Evolutionary conservation across 305 asterid genomes (phyloP), one percentile per base, ranked within the genome.

Genomic region (Petunia hybrid): DNA sequence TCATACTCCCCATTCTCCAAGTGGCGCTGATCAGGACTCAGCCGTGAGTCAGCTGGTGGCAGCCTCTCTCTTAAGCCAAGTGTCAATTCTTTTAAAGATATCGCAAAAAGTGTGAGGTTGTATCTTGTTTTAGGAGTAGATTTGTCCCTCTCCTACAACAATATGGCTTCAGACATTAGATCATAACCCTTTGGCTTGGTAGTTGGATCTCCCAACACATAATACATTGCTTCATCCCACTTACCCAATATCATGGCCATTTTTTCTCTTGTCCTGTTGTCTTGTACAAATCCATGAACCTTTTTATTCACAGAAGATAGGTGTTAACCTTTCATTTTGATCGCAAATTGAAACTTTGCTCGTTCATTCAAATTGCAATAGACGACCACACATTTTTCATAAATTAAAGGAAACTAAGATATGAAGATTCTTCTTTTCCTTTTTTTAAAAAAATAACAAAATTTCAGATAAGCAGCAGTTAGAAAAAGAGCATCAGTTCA

Each of bases 201-300:
- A 63, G 90, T 90, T 63, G 95, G 98, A 85, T 94, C 99, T 82
- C 99, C 99, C 90, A 93, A 82, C 68, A 93, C 98, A 80, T 92
- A 96, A 84, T 96, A 93, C 92, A 96, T 87, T 66, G 98, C 97
- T 84, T 96, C 99, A 76, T 96, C 98, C 99, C 98, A 96, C 85
- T 96, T 96, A 53, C 99, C 99, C 36, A 93, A 85, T 84, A 96
- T 79, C 87, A 93, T 89, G 8, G 99, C 98, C 59, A 93, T 98
- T 86, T 94, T 96, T 88, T 96, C 97, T 80, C 99, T 98, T 4
- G 95, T 96, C 86, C 83, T 89, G 68, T 96, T 96, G 94, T 96
- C 99, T 89, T 94, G 99, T 85, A 96, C 96, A 82, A 96, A 90
- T 70, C 98, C 99, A 82, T 96, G 98, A 80, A 96, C 97, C 99